Percentiles rank a stretch among this genome's conserved stretches.
phyloP scores from a whole-genome alignment of 441 rosid species.

The Gossypium gossypioides region DNA sequence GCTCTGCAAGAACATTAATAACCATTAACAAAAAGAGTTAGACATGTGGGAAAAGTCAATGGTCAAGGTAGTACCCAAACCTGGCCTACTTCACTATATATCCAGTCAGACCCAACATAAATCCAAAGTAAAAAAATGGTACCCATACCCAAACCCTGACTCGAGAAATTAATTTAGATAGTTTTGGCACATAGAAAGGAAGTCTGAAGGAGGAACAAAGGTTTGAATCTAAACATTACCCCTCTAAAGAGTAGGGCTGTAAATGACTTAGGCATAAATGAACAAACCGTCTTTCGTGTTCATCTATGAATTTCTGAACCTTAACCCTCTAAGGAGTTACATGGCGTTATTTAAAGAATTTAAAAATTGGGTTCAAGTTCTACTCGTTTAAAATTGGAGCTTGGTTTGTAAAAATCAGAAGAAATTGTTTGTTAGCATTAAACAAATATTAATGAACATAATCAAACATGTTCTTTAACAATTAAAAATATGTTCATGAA shows the following conservation, averaged over 20 bases:
- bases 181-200: background rate
- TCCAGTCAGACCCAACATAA: background rate
- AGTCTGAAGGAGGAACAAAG: background rate
- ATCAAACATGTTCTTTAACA: background rate
- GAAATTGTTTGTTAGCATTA: background rate
- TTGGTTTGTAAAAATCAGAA: background rate
- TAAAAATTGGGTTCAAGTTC: background rate
- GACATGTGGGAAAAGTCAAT: background rate
- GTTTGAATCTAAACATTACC: background rate
- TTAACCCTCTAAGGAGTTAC: no score
- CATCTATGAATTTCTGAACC: background rate
- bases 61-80: background rate
- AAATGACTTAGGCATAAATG: background rate
- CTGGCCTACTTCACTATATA: background rate
- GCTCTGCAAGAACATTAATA: slow-evolving; percentile 51
- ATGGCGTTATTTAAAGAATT: background rate
- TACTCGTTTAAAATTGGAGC: background rate
- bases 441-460: background rate
- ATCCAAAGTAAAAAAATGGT: background rate
- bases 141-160: background rate
- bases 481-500: background rate
- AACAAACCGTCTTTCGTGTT: background rate
- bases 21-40: slow-evolving; percentile 12
- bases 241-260: background rate
- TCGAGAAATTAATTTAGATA: background rate